A percentile compares a stretch with the other conserved stretches of the same genome.
Conservation (phyloP, 106 monocot genomes). For the Platanthera guangdongensis region DNA sequence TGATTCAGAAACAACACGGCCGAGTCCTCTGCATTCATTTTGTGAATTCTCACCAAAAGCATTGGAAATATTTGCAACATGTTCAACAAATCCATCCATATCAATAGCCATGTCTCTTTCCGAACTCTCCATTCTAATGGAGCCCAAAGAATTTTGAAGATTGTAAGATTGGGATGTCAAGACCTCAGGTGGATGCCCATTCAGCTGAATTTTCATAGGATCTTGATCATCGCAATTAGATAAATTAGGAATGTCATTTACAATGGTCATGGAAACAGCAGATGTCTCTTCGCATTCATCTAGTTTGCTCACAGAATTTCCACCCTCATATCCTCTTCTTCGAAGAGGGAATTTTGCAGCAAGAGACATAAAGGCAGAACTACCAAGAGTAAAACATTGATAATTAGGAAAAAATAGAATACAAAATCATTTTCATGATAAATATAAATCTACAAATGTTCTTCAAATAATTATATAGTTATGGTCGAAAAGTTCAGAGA, state of each 20-base stretch:
- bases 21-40: not conserved
- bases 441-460: not conserved
- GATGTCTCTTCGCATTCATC: not conserved
- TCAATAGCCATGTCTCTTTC: not conserved
- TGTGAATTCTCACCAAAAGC: not conserved
- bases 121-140: not conserved
- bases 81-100: not conserved
- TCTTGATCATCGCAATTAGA: slow-evolving; percentile 5
- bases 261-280: not conserved
- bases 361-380: slow-evolving; percentile 17
- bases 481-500: not conserved
- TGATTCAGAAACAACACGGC: not conserved
- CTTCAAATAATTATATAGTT: not conserved
- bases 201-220: slow-evolving; percentile 2
- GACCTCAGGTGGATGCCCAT: not conserved
- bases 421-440: not conserved
- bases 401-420: not conserved
- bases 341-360: slow-evolving; percentile 17
- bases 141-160: not conserved
- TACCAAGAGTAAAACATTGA: not conserved
- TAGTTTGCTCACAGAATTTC: not conserved
- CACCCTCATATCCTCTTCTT: not conserved
- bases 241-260: not conserved
- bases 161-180: not conserved
- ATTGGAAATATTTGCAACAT: not conserved